Evolutionary conservation across 2,329 filamentous ascomycete genomes (phyloP).

Genomic region (Eutypella sp.): DNA sequence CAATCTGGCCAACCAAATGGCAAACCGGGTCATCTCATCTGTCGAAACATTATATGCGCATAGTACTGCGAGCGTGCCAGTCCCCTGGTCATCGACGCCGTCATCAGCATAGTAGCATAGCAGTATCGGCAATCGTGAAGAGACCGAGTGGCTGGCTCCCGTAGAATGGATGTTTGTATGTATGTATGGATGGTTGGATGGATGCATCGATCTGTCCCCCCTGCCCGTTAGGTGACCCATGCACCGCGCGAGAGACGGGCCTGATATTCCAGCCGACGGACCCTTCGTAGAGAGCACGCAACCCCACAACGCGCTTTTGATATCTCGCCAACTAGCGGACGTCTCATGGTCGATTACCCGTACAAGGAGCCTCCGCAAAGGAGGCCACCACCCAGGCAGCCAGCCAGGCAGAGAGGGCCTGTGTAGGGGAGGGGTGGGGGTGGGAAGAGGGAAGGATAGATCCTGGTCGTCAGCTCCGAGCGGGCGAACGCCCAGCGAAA

Average conservation of each 20-base stretch:
- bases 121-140: not conserved
- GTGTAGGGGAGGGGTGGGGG: too few relatives aligned
- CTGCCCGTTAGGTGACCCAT: not conserved
- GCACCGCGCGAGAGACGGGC: not conserved
- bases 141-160: not conserved
- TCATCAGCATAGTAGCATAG: not conserved
- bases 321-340: not conserved
- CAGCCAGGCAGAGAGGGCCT: too few relatives aligned
- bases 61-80: not conserved
- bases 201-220: not conserved
- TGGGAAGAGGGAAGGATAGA: not conserved
- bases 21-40: too few relatives aligned
- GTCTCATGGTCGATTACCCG: not conserved
- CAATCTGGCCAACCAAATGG: too few relatives aligned
- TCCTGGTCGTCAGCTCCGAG: not conserved
- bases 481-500: not conserved
- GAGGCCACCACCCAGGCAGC: not conserved
- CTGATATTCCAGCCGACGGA: not conserved
- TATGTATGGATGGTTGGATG: not conserved
- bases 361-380: not conserved
- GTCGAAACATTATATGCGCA: not conserved
- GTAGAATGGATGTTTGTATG: too few relatives aligned
- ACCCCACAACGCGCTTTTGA: not conserved
- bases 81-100: too few relatives aligned
- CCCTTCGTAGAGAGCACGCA: not conserved